These are phyloP conservation scores for Colletotrichum costaricense DNA, from an alignment of 2,329 filamentous ascomycete species.

Conservation along the genomic window DNA sequence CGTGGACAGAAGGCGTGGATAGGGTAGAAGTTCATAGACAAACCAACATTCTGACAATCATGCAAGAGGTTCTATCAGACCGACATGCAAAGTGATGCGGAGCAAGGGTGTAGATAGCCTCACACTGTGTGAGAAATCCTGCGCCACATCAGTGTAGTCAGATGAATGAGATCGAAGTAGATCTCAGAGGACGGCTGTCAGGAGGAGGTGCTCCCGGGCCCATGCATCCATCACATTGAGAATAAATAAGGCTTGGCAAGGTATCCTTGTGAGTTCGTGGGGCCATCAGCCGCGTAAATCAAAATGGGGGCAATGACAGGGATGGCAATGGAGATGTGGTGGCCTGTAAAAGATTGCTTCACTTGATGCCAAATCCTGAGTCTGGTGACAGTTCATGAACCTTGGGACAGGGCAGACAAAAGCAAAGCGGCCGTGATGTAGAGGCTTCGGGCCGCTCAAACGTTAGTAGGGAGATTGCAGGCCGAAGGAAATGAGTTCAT, in stretches of 20 bases:
- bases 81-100: not conserved
- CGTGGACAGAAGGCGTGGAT: not conserved
- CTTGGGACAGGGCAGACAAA: not conserved
- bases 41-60: not conserved
- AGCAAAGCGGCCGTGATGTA: not conserved
- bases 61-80: not conserved
- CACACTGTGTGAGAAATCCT: not conserved
- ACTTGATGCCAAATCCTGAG: not conserved
- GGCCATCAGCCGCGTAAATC: not conserved
- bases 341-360: not conserved
- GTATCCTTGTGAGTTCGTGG: not conserved
- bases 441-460: not conserved
- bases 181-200: not conserved
- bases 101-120: not conserved
- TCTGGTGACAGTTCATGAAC: not conserved
- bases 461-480: conserved; percentile 7
- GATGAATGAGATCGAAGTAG: not conserved
- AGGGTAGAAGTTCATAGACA: not conserved
- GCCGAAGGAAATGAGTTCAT: not conserved
- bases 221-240: not conserved
- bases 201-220: not conserved
- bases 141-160: not conserved
- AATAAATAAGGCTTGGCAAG: not conserved
- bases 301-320: not conserved
- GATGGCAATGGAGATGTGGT: not conserved